Conservation (phyloP, 495 filamentous ascomycete species). For the Aspergillus carlsbadensis region DNA sequence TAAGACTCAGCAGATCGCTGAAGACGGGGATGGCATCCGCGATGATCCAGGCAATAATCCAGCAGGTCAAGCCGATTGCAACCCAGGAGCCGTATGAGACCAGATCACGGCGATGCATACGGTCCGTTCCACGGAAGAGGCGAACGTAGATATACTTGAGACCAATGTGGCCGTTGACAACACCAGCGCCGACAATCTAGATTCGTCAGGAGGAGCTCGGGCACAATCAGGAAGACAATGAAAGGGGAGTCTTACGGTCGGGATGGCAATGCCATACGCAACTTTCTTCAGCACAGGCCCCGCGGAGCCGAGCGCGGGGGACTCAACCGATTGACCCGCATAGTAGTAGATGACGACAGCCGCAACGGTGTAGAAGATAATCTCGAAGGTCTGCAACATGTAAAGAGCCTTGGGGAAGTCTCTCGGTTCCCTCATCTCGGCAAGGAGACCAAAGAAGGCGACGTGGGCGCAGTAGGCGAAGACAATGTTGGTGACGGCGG, state of each 20-base stretch:
- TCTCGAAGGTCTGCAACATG: constrained; percentile 63
- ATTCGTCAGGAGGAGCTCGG: not conserved
- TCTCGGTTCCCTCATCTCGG: constrained; percentile 69
- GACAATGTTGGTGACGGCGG: constrained; percentile 51
- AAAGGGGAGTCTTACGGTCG: constrained; percentile 45
- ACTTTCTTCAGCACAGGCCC: constrained; percentile 64
- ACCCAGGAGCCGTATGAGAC: constrained; percentile 48
- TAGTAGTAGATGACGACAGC: constrained; percentile 72
- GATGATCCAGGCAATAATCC: constrained; percentile 63
- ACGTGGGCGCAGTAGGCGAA: constrained; percentile 63
- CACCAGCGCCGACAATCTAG: constrained; percentile 60
- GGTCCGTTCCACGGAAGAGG: constrained; percentile 38
- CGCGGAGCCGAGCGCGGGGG: constrained; percentile 70
- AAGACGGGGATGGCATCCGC: constrained; percentile 67
- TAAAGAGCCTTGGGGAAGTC: constrained; percentile 68
- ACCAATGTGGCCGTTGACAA: constrained; percentile 66
- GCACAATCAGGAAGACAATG: no score
- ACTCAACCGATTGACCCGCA: constrained; percentile 60
- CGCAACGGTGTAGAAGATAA: constrained; percentile 64
- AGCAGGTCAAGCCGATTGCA: constrained; percentile 49
- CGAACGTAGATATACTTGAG: constrained; percentile 67
- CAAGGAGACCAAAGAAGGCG: constrained; percentile 74
- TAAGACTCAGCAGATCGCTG: constrained; percentile 52
- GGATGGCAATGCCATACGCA: constrained; percentile 75
- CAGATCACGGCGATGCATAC: constrained; percentile 52